Evolutionary conservation across 2,329 filamentous ascomycete species (phyloP), one percentile per base, ranked within the genome.

Genomic region (Cercospora zeina): DNA sequence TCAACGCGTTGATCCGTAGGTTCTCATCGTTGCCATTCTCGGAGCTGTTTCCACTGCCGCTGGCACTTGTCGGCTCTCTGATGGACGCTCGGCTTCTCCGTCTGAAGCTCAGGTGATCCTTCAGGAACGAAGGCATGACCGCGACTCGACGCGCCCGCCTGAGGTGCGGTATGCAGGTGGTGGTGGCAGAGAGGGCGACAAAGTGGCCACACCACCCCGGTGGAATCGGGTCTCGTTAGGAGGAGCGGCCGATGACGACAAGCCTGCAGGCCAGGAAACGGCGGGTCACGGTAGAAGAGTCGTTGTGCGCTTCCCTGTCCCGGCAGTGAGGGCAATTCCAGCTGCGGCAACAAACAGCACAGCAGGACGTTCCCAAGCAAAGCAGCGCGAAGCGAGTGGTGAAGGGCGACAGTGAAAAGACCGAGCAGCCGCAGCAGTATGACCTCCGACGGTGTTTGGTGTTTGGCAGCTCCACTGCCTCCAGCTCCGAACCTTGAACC

Each of bases 21-120:
- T 16, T 47, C 39, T 59, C 62, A 54, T 60, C 57, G 49, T 65
- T 54, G 57, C 59, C 58, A 33, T 55, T 50, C 42, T 67, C 62
- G 65, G 82, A 83, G 58, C 63, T 68, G 63, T 80, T 75, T 54
- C 78, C 81, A 85, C 36, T 60, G 36, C 31, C 57, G 34, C 51
- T 62, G 49, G 50, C 45, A 55, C 54, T 57, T 6, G 62, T 24
- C n/a, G 56, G 37, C 47, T 45, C 54, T 37, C 61, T 62, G 45
- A 65, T 59, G 16, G 65, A 68, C 21, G 63, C 58, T 61, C 62
- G 67, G 53, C 60, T 64, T 39, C 58, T 55, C 39, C 67, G 62
- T 33, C 65, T 59, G 36, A 69, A 54, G 59, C 61, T 67, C 60
- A 69, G 54, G 34, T 58, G 49, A 33, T 67, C 62, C 42, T 67